Evolutionary conservation across 495 filamentous ascomycete genomes (phyloP).

Genomic region (Cercophora scortea): DNA sequence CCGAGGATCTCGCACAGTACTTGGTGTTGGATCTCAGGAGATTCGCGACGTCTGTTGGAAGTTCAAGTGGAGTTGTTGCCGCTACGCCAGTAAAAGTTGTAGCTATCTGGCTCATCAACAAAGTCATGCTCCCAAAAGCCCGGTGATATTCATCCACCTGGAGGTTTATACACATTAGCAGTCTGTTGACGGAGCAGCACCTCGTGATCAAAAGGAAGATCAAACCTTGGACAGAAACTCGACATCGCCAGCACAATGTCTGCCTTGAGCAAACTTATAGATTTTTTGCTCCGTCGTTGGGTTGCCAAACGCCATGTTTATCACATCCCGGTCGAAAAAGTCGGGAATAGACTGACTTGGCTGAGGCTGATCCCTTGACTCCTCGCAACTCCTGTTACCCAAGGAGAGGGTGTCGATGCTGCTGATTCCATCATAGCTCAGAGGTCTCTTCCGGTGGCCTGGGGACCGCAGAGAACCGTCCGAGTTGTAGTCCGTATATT

Average conservation of each 20-base stretch:
- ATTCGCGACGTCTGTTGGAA: conserved; percentile 24
- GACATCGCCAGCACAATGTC: conserved; percentile 36
- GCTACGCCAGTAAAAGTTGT: conserved; percentile 31
- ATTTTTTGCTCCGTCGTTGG: conserved; percentile 34
- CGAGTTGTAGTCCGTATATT: conserved; percentile 25
- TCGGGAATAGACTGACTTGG: conserved; percentile 14
- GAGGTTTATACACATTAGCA: not conserved
- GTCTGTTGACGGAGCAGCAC: too few species aligned
- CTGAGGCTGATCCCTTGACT: conserved; percentile 1
- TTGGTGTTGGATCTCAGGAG: conserved; percentile 34
- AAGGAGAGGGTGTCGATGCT: conserved; percentile 11
- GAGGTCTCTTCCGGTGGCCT: not conserved
- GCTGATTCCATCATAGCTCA: conserved; percentile 8
- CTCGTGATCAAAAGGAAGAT: not conserved
- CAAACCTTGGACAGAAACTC: conserved; percentile 42
- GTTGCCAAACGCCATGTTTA: conserved; percentile 40
- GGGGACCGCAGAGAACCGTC: conserved; percentile 12
- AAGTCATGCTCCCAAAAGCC: conserved; percentile 28
- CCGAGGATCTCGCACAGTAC: conserved; percentile 22
- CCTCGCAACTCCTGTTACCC: not conserved
- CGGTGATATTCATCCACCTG: conserved; percentile 28
- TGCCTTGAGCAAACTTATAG: conserved; percentile 34
- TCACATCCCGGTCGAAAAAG: conserved; percentile 39
- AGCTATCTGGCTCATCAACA: conserved; percentile 38
- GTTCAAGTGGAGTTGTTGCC: conserved; percentile 32